Conservation (phyloP, 2,329 filamentous ascomycete genomes). For the Nothophaeocryptopus gaeumannii region DNA sequence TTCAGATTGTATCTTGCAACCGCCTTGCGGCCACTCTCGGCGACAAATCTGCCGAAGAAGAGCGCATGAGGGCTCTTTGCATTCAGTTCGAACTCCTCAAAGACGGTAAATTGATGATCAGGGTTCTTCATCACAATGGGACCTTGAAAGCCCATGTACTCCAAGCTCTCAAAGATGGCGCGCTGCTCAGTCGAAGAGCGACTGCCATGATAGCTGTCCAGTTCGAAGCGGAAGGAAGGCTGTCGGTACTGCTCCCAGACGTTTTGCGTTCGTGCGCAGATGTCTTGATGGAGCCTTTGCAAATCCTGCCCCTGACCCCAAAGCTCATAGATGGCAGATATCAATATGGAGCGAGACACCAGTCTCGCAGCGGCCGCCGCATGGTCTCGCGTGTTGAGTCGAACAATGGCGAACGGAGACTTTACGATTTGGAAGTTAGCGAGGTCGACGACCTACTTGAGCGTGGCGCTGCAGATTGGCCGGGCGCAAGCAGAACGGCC, state of each 20-base stretch:
- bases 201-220: constrained; percentile 79
- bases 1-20: constrained; percentile 81
- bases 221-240: constrained; percentile 74
- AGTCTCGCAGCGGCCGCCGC: constrained; percentile 59
- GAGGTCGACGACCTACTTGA: no score
- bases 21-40: constrained; percentile 63
- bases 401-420: constrained; percentile 83
- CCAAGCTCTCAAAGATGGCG: constrained; percentile 78
- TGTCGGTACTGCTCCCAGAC: constrained; percentile 66
- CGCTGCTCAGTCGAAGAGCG: constrained; percentile 62
- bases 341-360: constrained; percentile 73
- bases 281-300: constrained; percentile 63
- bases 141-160: constrained; percentile 73
- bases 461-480: no score
- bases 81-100: constrained; percentile 71
- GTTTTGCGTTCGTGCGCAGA: constrained; percentile 57
- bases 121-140: constrained; percentile 72
- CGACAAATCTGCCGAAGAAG: constrained; percentile 72
- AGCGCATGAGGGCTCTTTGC: constrained; percentile 57
- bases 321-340: constrained; percentile 80
- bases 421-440: constrained; percentile 36
- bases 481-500: no score
- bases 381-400: constrained; percentile 43
- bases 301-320: constrained; percentile 75
- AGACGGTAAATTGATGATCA: constrained; percentile 72